Conservation (phyloP, 768 basidiomycete genomes). For the Boletus coccyginus region DNA sequence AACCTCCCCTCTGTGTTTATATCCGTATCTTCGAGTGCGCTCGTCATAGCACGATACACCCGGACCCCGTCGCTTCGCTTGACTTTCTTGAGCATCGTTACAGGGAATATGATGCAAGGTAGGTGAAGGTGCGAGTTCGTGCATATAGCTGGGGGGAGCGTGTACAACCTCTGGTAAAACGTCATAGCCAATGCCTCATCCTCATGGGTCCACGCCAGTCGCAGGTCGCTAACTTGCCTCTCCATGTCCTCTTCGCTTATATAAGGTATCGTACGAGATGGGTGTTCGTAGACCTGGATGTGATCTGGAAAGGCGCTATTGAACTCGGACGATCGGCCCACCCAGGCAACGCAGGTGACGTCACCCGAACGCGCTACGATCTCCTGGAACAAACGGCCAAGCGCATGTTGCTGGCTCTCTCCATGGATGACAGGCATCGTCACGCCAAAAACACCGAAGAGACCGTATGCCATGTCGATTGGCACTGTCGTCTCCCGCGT, state of each 20-base stretch:
- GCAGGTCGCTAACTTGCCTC: not conserved
- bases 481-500: slow-evolving; percentile 17
- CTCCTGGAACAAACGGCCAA: slow-evolving; percentile 19
- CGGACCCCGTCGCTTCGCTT: not conserved
- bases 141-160: slow-evolving; percentile 3
- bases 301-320: slow-evolving; percentile 21
- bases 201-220: not conserved
- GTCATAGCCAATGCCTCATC: not conserved
- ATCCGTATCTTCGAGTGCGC: slow-evolving; percentile 10
- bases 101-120: slow-evolving; percentile 19
- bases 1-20: slow-evolving; percentile 5
- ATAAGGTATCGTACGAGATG: not conserved
- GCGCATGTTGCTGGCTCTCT: slow-evolving; percentile 15
- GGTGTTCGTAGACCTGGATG: slow-evolving; percentile 11
- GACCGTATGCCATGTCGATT: slow-evolving; percentile 21
- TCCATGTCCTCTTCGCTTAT: slow-evolving; percentile 9
- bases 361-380: slow-evolving; percentile 21
- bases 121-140: slow-evolving; percentile 6
- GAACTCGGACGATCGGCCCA: slow-evolving; percentile 17
- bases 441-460: slow-evolving; percentile 22
- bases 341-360: slow-evolving; percentile 19
- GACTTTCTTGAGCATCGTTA: slow-evolving; percentile 3
- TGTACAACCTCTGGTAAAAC: slow-evolving; percentile 6
- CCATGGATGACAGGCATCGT: slow-evolving; percentile 15
- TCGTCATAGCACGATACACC: slow-evolving; percentile 5